A percentile compares a stretch with the other conserved stretches of the same genome.
Evolutionary conservation across 2,329 filamentous ascomycete genomes (phyloP).

Genomic region (Graphilbum sp.): DNA sequence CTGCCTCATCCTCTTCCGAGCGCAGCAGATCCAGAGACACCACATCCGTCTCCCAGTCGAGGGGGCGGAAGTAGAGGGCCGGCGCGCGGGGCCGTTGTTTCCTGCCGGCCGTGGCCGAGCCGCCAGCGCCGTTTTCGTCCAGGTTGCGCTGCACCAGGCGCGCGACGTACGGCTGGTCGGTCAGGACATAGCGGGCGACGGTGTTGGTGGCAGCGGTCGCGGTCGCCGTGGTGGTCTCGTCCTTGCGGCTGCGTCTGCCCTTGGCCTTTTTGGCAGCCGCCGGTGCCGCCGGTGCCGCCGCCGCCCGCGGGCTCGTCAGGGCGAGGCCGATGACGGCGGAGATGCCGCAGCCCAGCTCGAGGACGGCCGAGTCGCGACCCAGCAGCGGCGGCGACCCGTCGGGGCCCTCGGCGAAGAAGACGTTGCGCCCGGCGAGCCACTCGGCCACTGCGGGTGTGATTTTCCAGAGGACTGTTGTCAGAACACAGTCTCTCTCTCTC

Average conservation of each 20-base stretch:
- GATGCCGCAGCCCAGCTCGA: conserved; percentile 83
- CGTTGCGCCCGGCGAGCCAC: conserved; percentile 56
- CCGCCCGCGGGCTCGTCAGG: conserved; percentile 32
- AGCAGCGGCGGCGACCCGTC: conserved; percentile 20
- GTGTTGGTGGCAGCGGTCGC: too few relatives aligned
- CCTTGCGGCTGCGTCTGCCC: too few relatives aligned
- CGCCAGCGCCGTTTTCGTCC: conserved; percentile 32
- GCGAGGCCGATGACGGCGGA: conserved; percentile 62
- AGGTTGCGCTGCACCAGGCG: conserved; percentile 66
- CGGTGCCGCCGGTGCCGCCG: not conserved
- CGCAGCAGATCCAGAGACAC: conserved; percentile 25
- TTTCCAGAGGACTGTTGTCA: conserved; percentile 62
- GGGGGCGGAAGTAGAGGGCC: conserved; percentile 18
- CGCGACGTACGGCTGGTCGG: conserved; percentile 76
- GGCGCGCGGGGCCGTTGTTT: not conserved
- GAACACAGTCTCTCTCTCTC: not conserved
- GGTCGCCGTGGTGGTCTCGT: too few relatives aligned
- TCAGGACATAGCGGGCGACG: conserved; percentile 55
- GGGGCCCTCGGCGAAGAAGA: conserved; percentile 32
- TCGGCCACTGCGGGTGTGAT: conserved; percentile 68
- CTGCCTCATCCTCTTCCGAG: not conserved
- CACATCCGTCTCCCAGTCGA: conserved; percentile 71
- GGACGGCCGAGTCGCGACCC: conserved; percentile 35
- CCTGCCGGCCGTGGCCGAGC: too few relatives aligned
- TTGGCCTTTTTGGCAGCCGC: too few relatives aligned